Base-by-base conservation (phyloP, 441 rosid genomes). In the Capsella rubella region DNA sequence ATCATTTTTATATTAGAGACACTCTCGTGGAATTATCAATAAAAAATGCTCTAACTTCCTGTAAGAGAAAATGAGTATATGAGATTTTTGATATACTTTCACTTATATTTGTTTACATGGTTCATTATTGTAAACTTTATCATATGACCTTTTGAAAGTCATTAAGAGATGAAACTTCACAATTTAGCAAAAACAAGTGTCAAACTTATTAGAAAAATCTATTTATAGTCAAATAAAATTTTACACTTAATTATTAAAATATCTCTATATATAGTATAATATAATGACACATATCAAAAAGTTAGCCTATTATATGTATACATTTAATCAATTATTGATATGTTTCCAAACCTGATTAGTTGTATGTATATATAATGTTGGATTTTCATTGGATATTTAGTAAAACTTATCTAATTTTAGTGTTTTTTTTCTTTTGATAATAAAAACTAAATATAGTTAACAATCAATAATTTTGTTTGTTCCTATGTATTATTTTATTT, bases 321-420 rank as follows among this genome's bases (percentile, higher is more conserved):
- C 39, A 49, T 6, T 3, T 13, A 72, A 18, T 31, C 10, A 63
- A 14, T 42, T 13, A 4, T 27, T 9, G 56, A 64, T 73, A 55
- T 73, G 12, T 55, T n/a, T 55, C 71, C 58, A 64, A 46, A 64
- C 10, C 46, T 55, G 69, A 63, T 46, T 52, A 71, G 6, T 31
- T 51, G 46, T 31, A 32, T 9, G 21, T 10, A 16, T 32, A 5
- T 15, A 47, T 45, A 29, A 64, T 63, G 31, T 29, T 25, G 4
- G 2, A 42, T 11, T 54, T 32, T 64, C 18, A 28, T 14, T 25
- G 4, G 2, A 42, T 15, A 43, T 21, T 34, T 34, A 64, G 11
- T 51, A 27, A 52, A 71, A 42, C 42, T 12, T 37, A 39, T 37
- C 46, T 42, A 13, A 13, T 13, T 42, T 13, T 42, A 42, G 47